Conservation (phyloP, 352 stramenopile genomes). For the Phytopythium cucurbitacearum region DNA sequence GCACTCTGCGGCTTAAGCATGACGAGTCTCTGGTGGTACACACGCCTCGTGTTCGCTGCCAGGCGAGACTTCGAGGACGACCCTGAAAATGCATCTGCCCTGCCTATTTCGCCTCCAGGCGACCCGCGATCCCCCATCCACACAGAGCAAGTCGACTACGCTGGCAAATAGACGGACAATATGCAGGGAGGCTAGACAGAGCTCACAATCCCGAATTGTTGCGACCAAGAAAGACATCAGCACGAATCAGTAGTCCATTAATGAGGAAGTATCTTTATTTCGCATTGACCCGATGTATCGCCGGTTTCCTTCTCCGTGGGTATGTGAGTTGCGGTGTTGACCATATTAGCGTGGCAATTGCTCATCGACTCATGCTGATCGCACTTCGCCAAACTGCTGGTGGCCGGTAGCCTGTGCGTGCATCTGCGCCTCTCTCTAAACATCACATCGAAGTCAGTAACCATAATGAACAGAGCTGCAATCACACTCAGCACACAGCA, state of each 20-base stretch:
- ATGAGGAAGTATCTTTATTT: no score
- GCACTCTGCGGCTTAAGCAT: slow-evolving; percentile 51
- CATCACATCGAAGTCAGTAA: slow-evolving; percentile 6
- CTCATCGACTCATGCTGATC: neutral
- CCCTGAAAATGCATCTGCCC: slow-evolving; percentile 28
- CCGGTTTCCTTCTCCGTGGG: no score
- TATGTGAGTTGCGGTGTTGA: no score
- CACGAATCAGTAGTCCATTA: no score
- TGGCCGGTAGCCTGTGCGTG: slow-evolving; percentile 66
- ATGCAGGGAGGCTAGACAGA: no score
- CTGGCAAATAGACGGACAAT: no score
- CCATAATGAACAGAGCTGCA: neutral
- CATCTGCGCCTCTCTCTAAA: slow-evolving; percentile 44
- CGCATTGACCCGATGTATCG: no score
- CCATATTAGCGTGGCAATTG: no score
- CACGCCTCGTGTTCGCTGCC: slow-evolving; percentile 39
- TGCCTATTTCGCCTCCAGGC: slow-evolving; percentile 12
- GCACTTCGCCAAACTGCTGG: slow-evolving; percentile 72
- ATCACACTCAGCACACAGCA: slow-evolving; percentile 8
- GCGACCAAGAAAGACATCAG: no score
- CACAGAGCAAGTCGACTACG: slow-evolving; percentile 20
- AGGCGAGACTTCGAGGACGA: slow-evolving; percentile 43
- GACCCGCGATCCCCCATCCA: slow-evolving; percentile 42
- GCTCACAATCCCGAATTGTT: no score
- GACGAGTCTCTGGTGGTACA: slow-evolving; percentile 65